Percentiles rank a stretch among this genome's conserved stretches.
phyloP scores from a whole-genome alignment of 495 filamentous ascomycete genomes.

The Cercophora scortea region DNA sequence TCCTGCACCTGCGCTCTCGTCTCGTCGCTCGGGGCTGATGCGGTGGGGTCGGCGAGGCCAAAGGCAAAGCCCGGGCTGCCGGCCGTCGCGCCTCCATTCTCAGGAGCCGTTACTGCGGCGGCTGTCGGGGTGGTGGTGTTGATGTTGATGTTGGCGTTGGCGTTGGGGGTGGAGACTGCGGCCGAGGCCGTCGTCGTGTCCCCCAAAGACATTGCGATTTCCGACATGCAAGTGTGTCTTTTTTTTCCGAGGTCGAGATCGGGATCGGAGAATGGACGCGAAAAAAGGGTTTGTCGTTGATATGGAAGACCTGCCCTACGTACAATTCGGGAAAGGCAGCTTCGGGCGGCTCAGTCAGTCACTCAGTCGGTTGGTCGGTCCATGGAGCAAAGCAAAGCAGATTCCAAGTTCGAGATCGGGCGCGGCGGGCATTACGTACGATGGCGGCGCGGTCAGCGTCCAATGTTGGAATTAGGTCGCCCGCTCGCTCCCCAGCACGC shows the following conservation, averaged over 20 bases:
- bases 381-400: not conserved
- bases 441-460: slow-evolving; percentile 1
- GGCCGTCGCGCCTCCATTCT: slow-evolving; percentile 9
- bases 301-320: too few species aligned
- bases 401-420: slow-evolving; percentile 1
- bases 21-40: slow-evolving; percentile 6
- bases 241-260: not conserved
- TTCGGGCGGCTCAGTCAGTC: too few species aligned
- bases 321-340: too few species aligned
- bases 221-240: not conserved
- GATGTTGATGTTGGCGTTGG: too few species aligned
- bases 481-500: too few species aligned
- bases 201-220: slow-evolving; percentile 18
- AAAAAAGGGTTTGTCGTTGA: not conserved
- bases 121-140: too few species aligned
- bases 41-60: not conserved
- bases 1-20: slow-evolving; percentile 31
- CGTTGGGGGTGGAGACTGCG: too few species aligned
- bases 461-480: too few species aligned
- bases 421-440: slow-evolving; percentile 6
- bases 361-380: too few species aligned
- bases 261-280: not conserved
- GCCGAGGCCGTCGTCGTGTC: slow-evolving; percentile 5
- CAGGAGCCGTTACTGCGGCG: slow-evolving; percentile 7
- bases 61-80: not conserved